Base-by-base conservation (phyloP, 495 filamentous ascomycete species). In the Schizothecium vesticola region DNA sequence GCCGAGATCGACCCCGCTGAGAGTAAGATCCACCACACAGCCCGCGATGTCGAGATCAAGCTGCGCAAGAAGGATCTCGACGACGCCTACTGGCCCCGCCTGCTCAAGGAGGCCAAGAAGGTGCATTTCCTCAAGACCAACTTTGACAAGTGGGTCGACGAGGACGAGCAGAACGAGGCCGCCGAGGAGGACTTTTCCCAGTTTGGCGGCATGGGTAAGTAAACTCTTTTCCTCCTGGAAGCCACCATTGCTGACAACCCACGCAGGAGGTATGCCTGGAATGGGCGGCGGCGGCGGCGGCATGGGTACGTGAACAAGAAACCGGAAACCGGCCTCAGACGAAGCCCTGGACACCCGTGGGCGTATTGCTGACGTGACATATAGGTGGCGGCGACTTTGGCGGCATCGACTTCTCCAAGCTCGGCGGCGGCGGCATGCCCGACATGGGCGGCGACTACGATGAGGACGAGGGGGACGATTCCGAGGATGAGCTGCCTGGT, bases 91-190 rank as follows among this genome's bases (percentile, higher is more conserved):
- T 99, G 95, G 95, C 95, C 95, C 55, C 88, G 95, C 71, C 86
- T 99, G 66, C 82, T 97, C 75, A 97, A 97, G 88, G 91, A 92
- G 26, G 80, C 80, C 51, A 90, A 92, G 87, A 97, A 92, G 86
- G 76, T 89, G 63, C 95, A 98, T 84, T 99, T 95, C 88, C 80
- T 99, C 75, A 97, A 97, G 92, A 99, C 95, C 72, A 90, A 99
- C 80, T 99, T 99, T 74, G 92, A 97, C 82, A 98, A 98, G 93
- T 99, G 96, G 96, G 93, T 99, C 72, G 96, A 98, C 78, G 95
- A 98, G 88, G 95, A 99, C 79, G 95, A 99, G 86, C 95, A 99
- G 83, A 91, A 97, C 74, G 92, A 90, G 74, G 89, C 82, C 21
- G 81, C 85, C 24, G 94, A 97, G 51, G 93, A 97, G 33, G 92